These are phyloP conservation scores for Colletotrichum paranaense DNA, from an alignment of 2,329 filamentous ascomycete genomes.

Conservation along the genomic window DNA sequence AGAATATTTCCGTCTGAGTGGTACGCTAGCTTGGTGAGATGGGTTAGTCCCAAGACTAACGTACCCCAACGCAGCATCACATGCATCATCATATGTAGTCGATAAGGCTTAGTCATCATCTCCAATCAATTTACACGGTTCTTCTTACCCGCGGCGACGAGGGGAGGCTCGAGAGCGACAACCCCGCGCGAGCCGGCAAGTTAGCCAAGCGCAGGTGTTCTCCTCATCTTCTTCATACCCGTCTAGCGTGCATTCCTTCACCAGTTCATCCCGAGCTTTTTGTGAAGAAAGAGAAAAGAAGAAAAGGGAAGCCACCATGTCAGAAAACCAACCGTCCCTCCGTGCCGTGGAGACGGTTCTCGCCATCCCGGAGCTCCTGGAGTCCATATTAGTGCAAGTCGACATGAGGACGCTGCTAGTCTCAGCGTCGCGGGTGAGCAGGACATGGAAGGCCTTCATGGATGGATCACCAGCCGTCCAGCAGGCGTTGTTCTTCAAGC, in stretches of 20 bases:
- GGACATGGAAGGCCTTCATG: constrained; percentile 35
- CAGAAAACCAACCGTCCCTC: not conserved
- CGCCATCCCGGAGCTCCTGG: constrained; percentile 41
- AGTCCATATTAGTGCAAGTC: constrained; percentile 40
- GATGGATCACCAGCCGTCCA: constrained; percentile 16
- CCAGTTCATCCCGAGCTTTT: not conserved
- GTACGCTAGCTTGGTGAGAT: not conserved
- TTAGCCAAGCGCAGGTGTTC: not conserved
- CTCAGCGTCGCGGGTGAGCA: constrained; percentile 40
- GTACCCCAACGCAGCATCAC: not conserved
- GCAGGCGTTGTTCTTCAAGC: constrained; percentile 25
- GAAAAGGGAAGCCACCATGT: constrained; percentile 1
- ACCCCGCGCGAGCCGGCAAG: constrained; percentile 27
- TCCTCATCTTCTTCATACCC: constrained; percentile 20
- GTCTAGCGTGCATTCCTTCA: not conserved
- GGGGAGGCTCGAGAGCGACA: constrained; percentile 18
- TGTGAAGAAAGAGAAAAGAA: not conserved
- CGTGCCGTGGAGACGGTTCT: constrained; percentile 21
- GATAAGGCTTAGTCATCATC: constrained; percentile 28
- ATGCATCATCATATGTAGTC: not conserved
- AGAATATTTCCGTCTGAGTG: not conserved
- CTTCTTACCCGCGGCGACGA: constrained; percentile 14
- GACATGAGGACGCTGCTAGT: constrained; percentile 43
- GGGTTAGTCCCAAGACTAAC: too few species aligned
- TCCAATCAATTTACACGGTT: constrained; percentile 18